Evolutionary conservation across 2,329 filamentous ascomycete species (phyloP), one percentile per base, ranked within the genome.

Genomic region (Neonectria magnoliae): DNA sequence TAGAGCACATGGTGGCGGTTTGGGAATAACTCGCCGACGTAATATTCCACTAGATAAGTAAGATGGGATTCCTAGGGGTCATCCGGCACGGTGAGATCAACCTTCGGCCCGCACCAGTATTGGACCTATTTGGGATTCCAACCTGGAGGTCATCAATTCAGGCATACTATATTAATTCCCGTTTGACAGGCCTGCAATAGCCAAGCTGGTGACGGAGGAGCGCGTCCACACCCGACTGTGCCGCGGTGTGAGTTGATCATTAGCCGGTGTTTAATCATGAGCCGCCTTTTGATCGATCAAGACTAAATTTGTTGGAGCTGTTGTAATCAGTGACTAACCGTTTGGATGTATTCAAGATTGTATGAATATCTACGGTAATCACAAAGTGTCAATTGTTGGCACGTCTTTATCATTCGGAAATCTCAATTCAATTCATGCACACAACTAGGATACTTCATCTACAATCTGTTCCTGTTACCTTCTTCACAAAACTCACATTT

Each of bases 1-100:
- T 42, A 31, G 48, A n/a, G 16, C 53, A 1, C 69, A 71, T 71
- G 4, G 27, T 60, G 59, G 38, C 54, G 29, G 42, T 31, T 57
- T 51, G n/a, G 45, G 45, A 29, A 48, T 54, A 25, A 53, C 25
- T 41, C 31, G 53, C 38, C 20, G 50, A 16, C 33, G 44, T 42
- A 22, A 44, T 22, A 13, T 20, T 47, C 29, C 22, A 45, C 9
- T 27, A 1, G n/a, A 14, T 11, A 54, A 54, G 14, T 41, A 29
- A 27, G 6, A 20, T 45, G 6, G 2, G n/a, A 13, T 13, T 29
- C 10, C 14, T 25, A 7, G 4, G 29, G 16, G 3, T 66, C 62
- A 69, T 45, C n/a, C 56, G 59, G 56, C 48, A 8, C 36, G 20
- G 51, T 62, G 20, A 48, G 50, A 51, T 57, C 60, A 18, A 50